Percentiles rank a stretch among this genome's conserved stretches.
Conservation (phyloP, 441 rosid species). For the Brassica hybrid region DNA sequence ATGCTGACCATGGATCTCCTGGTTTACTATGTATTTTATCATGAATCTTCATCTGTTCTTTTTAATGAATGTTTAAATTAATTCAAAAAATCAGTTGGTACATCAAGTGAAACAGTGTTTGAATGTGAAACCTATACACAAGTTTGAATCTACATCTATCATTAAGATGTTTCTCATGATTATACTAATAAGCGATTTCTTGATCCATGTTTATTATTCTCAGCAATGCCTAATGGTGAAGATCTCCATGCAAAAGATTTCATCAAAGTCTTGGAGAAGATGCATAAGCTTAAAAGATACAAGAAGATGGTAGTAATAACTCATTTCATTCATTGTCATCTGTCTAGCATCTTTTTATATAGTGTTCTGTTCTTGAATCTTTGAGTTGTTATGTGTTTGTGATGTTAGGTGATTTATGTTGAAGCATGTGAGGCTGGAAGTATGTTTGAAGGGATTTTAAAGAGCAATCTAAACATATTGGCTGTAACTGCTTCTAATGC, state of each 20-base stretch:
- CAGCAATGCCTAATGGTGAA: constrained; percentile 54
- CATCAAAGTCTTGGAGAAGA: constrained; percentile 52
- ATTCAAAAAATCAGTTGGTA: no score
- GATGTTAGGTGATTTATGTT: constrained; percentile 62
- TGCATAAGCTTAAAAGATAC: constrained; percentile 49
- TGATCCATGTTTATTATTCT: constrained; percentile 8
- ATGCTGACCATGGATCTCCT: constrained; percentile 69
- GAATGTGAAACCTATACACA: no score
- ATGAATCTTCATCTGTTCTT: neutral
- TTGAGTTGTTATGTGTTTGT: constrained; percentile 6
- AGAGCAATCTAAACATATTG: constrained; percentile 49
- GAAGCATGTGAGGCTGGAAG: constrained; percentile 86
- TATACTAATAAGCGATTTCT: neutral
- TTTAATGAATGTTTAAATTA: no score
- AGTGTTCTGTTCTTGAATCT: neutral
- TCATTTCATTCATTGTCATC: neutral
- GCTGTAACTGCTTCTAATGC: constrained; percentile 66
- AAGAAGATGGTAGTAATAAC: constrained; percentile 52
- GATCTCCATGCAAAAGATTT: constrained; percentile 50
- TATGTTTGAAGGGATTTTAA: constrained; percentile 68
- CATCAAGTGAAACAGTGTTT: no score
- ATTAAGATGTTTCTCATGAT: constrained; percentile 4
- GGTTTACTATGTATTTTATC: constrained; percentile 50
- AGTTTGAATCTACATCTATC: neutral
- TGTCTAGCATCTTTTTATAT: neutral